Evolutionary conservation across 768 basidiomycete species (phyloP).

Genomic region (Panaeolus papilionaceus): DNA sequence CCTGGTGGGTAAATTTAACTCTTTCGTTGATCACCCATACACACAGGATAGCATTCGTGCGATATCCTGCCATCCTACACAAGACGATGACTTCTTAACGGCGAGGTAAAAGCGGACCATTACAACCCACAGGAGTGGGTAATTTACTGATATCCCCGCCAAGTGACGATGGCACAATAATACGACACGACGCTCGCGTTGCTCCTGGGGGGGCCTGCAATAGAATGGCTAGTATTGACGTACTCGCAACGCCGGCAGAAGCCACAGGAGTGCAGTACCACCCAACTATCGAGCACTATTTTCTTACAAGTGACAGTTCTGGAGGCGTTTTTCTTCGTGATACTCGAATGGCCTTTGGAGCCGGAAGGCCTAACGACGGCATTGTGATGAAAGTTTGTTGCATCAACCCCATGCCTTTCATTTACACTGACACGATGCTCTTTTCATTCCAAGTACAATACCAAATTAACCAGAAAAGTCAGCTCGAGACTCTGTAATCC

Average conservation of each 20-base stretch:
- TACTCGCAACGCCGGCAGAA: slow-evolving; percentile 57
- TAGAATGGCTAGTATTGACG: slow-evolving; percentile 49
- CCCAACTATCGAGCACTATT: slow-evolving; percentile 70
- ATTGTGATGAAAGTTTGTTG: slow-evolving; percentile 57
- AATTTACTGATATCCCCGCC: background rate
- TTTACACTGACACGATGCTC: slow-evolving; percentile 14
- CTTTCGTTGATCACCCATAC: slow-evolving; percentile 11
- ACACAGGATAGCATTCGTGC: slow-evolving; percentile 68
- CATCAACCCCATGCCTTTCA: background rate
- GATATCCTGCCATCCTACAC: slow-evolving; percentile 67
- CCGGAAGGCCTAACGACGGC: slow-evolving; percentile 52
- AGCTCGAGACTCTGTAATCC: slow-evolving; percentile 55
- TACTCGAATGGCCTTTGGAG: slow-evolving; percentile 75
- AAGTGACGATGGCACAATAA: slow-evolving; percentile 76
- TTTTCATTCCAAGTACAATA: slow-evolving; percentile 43
- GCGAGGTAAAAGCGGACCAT: slow-evolving; percentile 54
- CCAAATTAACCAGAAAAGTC: slow-evolving; percentile 48
- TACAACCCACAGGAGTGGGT: background rate
- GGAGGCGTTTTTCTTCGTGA: slow-evolving; percentile 75
- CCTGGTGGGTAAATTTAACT: background rate
- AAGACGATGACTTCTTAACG: slow-evolving; percentile 73
- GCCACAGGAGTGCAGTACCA: slow-evolving; percentile 73
- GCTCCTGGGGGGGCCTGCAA: slow-evolving; percentile 22
- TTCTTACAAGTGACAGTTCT: slow-evolving; percentile 64
- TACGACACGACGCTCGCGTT: slow-evolving; percentile 65